A percentile compares a stretch with the other conserved stretches of the same genome.
Evolutionary conservation across 2,329 filamentous ascomycete species (phyloP).

Genomic region (Exutisphaerella laricina): DNA sequence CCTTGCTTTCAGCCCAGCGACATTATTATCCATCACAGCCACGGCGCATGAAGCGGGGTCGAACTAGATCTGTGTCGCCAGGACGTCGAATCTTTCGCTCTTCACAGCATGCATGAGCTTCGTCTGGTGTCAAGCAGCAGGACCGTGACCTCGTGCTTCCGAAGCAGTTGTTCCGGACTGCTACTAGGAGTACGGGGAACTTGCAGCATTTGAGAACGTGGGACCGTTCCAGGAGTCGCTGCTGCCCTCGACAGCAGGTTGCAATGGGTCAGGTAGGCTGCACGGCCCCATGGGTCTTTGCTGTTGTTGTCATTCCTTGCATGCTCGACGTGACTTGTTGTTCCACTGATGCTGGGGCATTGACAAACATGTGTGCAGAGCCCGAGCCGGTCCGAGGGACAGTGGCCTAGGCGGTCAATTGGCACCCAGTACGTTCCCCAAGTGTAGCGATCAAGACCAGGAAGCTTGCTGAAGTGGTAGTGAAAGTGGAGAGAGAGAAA

Average conservation of each 20-base stretch:
- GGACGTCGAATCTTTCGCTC: not conserved
- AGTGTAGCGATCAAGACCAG: too few relatives aligned
- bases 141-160: not conserved
- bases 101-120: not conserved
- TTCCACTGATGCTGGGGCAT: not conserved
- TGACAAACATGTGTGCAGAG: too few relatives aligned
- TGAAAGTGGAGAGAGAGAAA: too few relatives aligned
- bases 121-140: not conserved
- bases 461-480: too few relatives aligned
- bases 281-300: not conserved
- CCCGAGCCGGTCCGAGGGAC: too few relatives aligned
- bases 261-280: not conserved
- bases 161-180: not conserved
- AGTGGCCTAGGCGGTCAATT: too few relatives aligned
- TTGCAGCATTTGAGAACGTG: not conserved
- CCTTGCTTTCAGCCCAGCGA: not conserved
- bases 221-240: too few relatives aligned
- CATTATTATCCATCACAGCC: not conserved
- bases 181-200: not conserved
- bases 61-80: not conserved
- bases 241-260: too few relatives aligned
- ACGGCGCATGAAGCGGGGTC: not conserved
- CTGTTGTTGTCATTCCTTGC: not conserved
- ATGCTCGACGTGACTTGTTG: not conserved
- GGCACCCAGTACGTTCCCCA: too few relatives aligned